Base-by-base conservation (phyloP, 2,329 filamentous ascomycete species). In the Ophiostoma pallidulum region DNA sequence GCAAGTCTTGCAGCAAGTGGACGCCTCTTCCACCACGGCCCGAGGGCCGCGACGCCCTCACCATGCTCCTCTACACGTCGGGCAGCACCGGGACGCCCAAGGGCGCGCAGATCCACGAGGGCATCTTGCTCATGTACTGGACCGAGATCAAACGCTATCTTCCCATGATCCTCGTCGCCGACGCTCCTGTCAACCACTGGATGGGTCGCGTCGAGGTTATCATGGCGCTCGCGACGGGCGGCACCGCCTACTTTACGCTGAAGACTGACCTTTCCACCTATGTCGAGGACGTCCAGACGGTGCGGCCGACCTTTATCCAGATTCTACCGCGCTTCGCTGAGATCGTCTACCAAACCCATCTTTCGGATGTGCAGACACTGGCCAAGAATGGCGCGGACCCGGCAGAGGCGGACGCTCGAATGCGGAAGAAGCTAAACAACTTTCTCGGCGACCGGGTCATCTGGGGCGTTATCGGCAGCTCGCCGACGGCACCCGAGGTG, bases 271-370 rank as follows among this genome's bases (percentile, higher is more conserved):
- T 44, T 9, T 44, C 41, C 9, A 44, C 41, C 9, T 44, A 33
- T n/a, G 41, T 44, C 18, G 41, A 44, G 20, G 41, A 44, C n/a
- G 41, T 44, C n/a, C 41, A 44, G 41, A 31, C 20, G 18, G 41
- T 44, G 3, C 41, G 29, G 12, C 41, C 41, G 4, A 32, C 29
- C 3, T 44, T 44, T 19, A 44, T 44, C 28, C 41, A 44, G 31
- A 20, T 44, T 9, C 41, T 44, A 5, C 41, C 41, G 8, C 41
- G 41, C 28, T 44, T 44, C 24, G 41, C 41, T 8, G 41, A 44
- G 41, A 9, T 44, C 26, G 41, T 44, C 10, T 44, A 44, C 29
- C 41, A 44, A 18, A 44, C 19, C 19, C 41, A 44, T 26, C 3
- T 44, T 18, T 3, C 41, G 4, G 28, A 31, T 14, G 28, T 44